These are phyloP conservation scores for Chaetomium tenue DNA, from an alignment of 495 filamentous ascomycete genomes.

Conservation along the genomic window DNA sequence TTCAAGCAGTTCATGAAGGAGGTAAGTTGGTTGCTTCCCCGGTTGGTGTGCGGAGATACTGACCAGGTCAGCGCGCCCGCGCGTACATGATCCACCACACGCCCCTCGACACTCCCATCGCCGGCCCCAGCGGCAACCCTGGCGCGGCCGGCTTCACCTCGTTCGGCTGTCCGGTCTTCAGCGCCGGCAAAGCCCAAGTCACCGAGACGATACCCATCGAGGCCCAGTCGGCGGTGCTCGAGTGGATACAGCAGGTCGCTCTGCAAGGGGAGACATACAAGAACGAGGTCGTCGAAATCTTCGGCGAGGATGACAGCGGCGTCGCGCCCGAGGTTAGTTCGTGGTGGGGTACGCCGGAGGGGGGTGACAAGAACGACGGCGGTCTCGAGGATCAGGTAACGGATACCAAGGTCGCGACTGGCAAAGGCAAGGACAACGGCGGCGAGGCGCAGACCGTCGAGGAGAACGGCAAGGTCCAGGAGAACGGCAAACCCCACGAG, in stretches of 20 bases:
- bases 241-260: constrained; percentile 49
- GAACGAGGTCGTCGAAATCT: constrained; percentile 36
- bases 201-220: constrained; percentile 43
- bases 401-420: not conserved
- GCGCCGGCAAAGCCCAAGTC: constrained; percentile 39
- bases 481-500: no score
- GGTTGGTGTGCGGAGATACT: not conserved
- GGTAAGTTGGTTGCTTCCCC: constrained; percentile 34
- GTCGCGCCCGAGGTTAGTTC: not conserved
- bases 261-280: constrained; percentile 30
- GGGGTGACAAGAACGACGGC: constrained; percentile 6
- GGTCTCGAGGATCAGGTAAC: not conserved
- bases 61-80: constrained; percentile 50
- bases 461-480: not conserved
- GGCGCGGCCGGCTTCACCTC: constrained; percentile 30
- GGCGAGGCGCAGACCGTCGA: not conserved
- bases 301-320: constrained; percentile 7
- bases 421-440: not conserved
- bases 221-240: constrained; percentile 37
- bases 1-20: constrained; percentile 49
- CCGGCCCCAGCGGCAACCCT: constrained; percentile 44
- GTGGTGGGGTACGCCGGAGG: constrained; percentile 14
- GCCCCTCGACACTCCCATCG: constrained; percentile 48
- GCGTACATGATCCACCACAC: constrained; percentile 57
- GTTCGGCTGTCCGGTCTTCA: constrained; percentile 49